These are phyloP conservation scores for Gaertneriomyces sp. DNA, from an alignment of 192 early-diverging fungal species.

Conservation along the genomic window DNA sequence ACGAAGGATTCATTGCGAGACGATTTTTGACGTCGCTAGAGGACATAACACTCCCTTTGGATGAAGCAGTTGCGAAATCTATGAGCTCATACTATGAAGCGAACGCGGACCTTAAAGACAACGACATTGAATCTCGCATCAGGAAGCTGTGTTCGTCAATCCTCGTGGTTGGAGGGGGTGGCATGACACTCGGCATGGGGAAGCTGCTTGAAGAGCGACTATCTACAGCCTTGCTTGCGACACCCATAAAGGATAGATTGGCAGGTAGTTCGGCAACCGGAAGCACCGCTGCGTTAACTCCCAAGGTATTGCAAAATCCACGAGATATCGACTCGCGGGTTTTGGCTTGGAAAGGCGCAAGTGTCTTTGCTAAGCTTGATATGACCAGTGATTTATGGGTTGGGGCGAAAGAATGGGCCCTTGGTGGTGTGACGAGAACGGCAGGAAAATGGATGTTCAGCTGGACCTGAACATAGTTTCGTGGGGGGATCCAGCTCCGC, in stretches of 20 bases:
- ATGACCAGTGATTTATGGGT: conserved; percentile 80
- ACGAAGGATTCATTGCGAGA: neutral
- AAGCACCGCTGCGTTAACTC: conserved; percentile 23
- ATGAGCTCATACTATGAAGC: conserved; percentile 1
- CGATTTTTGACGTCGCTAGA: conserved; percentile 8
- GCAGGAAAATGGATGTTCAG: conserved; percentile 21
- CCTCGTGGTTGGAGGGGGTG: conserved; percentile 82
- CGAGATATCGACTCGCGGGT: conserved; percentile 79
- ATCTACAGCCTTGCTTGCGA: neutral
- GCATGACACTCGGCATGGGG: conserved; percentile 65
- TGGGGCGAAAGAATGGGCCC: conserved; percentile 62
- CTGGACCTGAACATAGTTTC: conserved; percentile 18
- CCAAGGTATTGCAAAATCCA: conserved; percentile 62
- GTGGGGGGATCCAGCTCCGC: neutral
- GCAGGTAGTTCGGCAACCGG: conserved; percentile 49
- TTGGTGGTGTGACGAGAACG: conserved; percentile 15
- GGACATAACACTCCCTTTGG: conserved; percentile 20
- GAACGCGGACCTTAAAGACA: conserved; percentile 7
- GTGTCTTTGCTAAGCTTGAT: conserved; percentile 75
- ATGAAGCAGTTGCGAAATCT: conserved; percentile 29
- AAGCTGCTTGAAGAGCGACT: conserved; percentile 57
- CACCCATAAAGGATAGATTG: conserved; percentile 23
- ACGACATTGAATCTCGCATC: conserved; percentile 64
- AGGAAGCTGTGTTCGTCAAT: conserved; percentile 73
- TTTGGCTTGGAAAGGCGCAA: conserved; percentile 84